phyloP scores from a whole-genome alignment of 2,329 filamentous ascomycete species.

The Aspergillus fructus region DNA sequence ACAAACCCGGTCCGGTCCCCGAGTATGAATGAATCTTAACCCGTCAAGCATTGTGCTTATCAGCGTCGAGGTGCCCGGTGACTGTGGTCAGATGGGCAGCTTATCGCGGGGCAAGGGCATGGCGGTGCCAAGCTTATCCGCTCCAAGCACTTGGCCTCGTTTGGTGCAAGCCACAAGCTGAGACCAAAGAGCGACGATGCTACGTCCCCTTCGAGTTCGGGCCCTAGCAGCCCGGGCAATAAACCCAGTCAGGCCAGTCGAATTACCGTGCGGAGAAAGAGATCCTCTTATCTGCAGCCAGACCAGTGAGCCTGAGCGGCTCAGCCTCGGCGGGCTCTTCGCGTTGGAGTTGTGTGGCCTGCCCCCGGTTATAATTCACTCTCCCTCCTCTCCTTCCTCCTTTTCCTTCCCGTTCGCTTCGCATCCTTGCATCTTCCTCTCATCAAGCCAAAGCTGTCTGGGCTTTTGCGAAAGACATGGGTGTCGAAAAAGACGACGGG shows the following conservation, averaged over 20 bases:
- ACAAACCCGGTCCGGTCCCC: neutral
- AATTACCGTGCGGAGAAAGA: neutral
- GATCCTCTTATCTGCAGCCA: neutral
- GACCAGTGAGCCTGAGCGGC: neutral
- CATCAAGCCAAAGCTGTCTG: neutral
- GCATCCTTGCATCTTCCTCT: neutral
- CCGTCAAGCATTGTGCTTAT: slow-evolving; percentile 3
- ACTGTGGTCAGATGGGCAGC: neutral
- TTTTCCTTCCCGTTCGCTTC: neutral
- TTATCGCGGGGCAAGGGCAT: slow-evolving; percentile 1
- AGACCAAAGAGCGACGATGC: neutral
- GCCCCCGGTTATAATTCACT: neutral
- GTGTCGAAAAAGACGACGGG: slow-evolving; percentile 22
- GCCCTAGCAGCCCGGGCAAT: neutral
- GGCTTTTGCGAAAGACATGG: slow-evolving; percentile 1
- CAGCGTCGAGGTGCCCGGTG: neutral
- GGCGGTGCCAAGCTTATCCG: slow-evolving; percentile 7
- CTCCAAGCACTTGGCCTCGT: slow-evolving; percentile 3
- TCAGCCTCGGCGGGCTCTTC: slow-evolving; percentile 2
- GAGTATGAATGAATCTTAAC: neutral
- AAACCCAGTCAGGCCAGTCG: neutral
- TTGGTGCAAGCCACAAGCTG: neutral
- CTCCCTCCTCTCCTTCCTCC: neutral
- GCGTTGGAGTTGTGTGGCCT: neutral
- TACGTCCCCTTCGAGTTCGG: neutral